phyloP scores from a whole-genome alignment of 305 asterid species.

The Solanum hybrid region DNA sequence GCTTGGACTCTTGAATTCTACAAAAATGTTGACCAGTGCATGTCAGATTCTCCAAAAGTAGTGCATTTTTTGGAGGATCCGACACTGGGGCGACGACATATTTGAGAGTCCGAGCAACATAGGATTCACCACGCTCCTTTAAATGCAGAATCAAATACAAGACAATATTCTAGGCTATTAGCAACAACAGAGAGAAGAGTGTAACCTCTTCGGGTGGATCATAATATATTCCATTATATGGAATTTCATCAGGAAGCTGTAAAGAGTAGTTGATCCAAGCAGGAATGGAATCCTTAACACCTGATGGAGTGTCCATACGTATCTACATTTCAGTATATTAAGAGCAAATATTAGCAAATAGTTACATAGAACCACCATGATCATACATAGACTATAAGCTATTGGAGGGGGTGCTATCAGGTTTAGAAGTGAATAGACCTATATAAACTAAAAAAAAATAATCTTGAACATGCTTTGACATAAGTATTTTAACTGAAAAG shows the following conservation, averaged over 20 bases:
- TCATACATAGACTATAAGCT: not conserved
- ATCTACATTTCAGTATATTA: slow-evolving; percentile 43
- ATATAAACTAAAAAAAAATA: not conserved
- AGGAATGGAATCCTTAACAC: slow-evolving; percentile 91
- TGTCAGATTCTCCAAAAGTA: not conserved
- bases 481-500: not conserved
- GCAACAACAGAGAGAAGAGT: not conserved
- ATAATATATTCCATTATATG: slow-evolving; percentile 88
- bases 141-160: not conserved
- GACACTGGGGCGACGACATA: not conserved
- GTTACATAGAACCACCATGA: not conserved
- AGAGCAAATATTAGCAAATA: slow-evolving; percentile 2
- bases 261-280: slow-evolving; percentile 98
- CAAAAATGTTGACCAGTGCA: not conserved
- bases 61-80: not conserved
- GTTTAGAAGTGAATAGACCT: not conserved
- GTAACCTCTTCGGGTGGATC: slow-evolving; percentile 97
- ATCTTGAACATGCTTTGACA: not conserved
- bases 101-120: not conserved
- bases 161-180: not conserved
- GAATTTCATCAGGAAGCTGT: slow-evolving; percentile 96
- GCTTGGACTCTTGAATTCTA: not conserved
- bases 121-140: not conserved
- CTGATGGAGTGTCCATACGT: slow-evolving; percentile 98
- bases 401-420: not conserved